Percentiles rank a stretch among this genome's conserved stretches.
Evolutionary conservation across 331 rosid genomes (phyloP).

Genomic region (Malus hybrid): DNA sequence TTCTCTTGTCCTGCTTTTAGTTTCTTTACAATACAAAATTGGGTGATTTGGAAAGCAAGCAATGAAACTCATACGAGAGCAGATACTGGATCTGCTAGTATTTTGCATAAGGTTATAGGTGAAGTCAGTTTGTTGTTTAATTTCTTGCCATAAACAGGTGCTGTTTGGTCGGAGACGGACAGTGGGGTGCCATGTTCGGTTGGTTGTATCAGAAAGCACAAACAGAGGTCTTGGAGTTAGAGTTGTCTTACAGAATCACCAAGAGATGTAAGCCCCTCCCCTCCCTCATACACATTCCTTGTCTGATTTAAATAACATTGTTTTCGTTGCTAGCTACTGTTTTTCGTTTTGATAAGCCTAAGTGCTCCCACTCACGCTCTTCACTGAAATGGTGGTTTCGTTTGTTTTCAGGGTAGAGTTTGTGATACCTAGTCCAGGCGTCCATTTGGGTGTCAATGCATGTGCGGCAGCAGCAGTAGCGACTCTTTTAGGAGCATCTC

Average conservation of each 20-base stretch:
- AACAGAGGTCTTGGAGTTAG: slow-evolving; percentile 21
- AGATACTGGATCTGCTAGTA: no score
- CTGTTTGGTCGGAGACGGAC: slow-evolving; percentile 19
- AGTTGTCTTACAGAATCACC: slow-evolving; percentile 15
- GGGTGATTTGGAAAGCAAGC: no score
- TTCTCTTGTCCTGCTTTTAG: no score
- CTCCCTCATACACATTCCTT: no score
- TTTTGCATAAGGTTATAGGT: neutral
- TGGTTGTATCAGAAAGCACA: slow-evolving; percentile 12
- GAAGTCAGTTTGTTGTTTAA: neutral
- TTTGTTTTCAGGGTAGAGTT: slow-evolving; percentile 14
- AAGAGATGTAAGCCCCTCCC: slow-evolving; percentile 17
- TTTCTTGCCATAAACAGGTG: slow-evolving; percentile 15
- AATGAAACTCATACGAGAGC: no score
- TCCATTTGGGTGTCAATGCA: slow-evolving; percentile 22
- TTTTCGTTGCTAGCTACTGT: neutral
- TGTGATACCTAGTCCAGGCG: slow-evolving; percentile 21
- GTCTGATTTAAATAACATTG: neutral
- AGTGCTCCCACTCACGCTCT: neutral
- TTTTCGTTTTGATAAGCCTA: neutral
- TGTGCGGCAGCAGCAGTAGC: slow-evolving; percentile 33
- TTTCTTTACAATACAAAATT: no score
- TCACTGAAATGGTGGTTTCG: neutral
- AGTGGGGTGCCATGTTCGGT: slow-evolving; percentile 17
- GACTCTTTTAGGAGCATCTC: slow-evolving; percentile 22